A percentile compares a stretch with the other conserved stretches of the same genome.
These are phyloP conservation scores for Pseudomassariella vexata DNA, from an alignment of 2,329 filamentous ascomycete genomes.

Conservation along the genomic window DNA sequence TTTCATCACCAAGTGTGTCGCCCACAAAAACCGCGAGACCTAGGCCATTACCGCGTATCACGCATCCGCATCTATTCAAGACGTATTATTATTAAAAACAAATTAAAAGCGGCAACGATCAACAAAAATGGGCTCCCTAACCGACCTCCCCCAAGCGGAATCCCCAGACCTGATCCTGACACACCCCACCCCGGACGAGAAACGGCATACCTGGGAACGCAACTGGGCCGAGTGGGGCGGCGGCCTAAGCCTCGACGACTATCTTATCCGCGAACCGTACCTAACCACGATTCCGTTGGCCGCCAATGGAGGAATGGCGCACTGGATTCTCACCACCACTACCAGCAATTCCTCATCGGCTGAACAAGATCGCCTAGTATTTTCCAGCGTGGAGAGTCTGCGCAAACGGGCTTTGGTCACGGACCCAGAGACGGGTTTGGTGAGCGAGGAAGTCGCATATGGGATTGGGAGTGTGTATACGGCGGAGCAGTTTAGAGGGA, in stretches of 20 bases:
- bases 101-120: too few relatives aligned
- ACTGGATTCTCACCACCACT: slow-evolving; percentile 64
- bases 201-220: slow-evolving; percentile 45
- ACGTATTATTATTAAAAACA: too few relatives aligned
- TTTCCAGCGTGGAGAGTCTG: slow-evolving; percentile 60
- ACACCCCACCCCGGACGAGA: slow-evolving; percentile 52
- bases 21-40: slow-evolving; percentile 1
- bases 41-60: slow-evolving; percentile 3
- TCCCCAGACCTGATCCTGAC: slow-evolving; percentile 40
- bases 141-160: slow-evolving; percentile 25
- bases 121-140: slow-evolving; percentile 29
- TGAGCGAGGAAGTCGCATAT: slow-evolving; percentile 58
- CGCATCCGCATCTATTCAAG: too few relatives aligned
- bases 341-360: slow-evolving; percentile 25
- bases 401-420: slow-evolving; percentile 51
- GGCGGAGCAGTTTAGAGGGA: slow-evolving; percentile 57
- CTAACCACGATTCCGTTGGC: slow-evolving; percentile 54
- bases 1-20: too few relatives aligned
- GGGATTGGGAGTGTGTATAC: slow-evolving; percentile 80
- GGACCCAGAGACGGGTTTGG: slow-evolving; percentile 23
- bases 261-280: slow-evolving; percentile 53
- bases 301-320: slow-evolving; percentile 50
- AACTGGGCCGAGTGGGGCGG: slow-evolving; percentile 55
- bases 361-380: slow-evolving; percentile 38
- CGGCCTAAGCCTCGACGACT: slow-evolving; percentile 47